Evolutionary conservation across 345 rosid species (phyloP).

Genomic region (Salix suchowensis): DNA sequence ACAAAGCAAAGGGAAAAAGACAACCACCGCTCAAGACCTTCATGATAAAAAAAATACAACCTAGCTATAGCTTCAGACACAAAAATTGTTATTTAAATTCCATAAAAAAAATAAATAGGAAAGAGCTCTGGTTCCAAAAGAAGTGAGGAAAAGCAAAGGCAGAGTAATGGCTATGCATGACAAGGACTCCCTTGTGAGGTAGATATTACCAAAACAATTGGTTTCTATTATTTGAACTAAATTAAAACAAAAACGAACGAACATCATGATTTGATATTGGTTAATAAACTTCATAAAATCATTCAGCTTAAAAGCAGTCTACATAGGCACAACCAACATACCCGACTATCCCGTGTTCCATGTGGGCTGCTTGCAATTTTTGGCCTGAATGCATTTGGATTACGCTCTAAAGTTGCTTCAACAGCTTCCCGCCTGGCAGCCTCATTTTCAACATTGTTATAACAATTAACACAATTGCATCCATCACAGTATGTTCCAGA

Average conservation of each 20-base stretch:
- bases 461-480: constrained; percentile 91
- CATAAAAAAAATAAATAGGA: background rate
- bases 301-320: background rate
- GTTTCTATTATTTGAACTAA: too few species aligned
- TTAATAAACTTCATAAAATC: background rate
- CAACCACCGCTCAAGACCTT: background rate
- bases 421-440: constrained; percentile 88
- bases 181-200: background rate
- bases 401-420: constrained; percentile 89
- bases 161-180: background rate
- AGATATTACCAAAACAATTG: background rate
- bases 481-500: constrained; percentile 97
- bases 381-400: constrained; percentile 96
- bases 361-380: constrained; percentile 98
- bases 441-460: constrained; percentile 91
- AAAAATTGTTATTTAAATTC: background rate
- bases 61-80: background rate
- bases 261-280: background rate
- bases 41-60: background rate
- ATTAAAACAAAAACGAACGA: too few species aligned
- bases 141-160: background rate
- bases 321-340: constrained; percentile 22
- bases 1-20: background rate
- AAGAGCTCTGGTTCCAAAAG: background rate
- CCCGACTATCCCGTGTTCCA: constrained; percentile 66